Evolutionary conservation across 495 filamentous ascomycete species (phyloP).

Genomic region (Neurospora sp.): DNA sequence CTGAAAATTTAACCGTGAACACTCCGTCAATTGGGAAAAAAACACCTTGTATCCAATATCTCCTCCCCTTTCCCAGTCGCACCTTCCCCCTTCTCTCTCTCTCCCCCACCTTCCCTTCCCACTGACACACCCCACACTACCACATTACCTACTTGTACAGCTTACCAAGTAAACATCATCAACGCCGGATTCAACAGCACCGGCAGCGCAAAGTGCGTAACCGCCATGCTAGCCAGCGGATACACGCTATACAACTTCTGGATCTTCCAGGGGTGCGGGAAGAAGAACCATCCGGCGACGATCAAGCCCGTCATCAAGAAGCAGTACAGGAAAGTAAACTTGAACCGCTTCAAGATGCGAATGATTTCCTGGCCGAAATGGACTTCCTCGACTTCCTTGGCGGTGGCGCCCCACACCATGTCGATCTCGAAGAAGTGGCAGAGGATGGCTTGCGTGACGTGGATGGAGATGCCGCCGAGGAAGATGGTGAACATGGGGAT

Average conservation of each 20-base stretch:
- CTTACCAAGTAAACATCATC: constrained; percentile 57
- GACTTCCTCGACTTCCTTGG: constrained; percentile 51
- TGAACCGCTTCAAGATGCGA: constrained; percentile 47
- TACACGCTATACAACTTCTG: constrained; percentile 47
- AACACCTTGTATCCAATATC: neutral
- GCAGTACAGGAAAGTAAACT: constrained; percentile 48
- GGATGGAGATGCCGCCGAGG: constrained; percentile 55
- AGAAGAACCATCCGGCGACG: constrained; percentile 30
- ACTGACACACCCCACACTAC: constrained; percentile 1
- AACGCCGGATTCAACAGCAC: constrained; percentile 53
- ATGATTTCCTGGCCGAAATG: constrained; percentile 52
- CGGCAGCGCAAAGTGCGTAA: constrained; percentile 48
- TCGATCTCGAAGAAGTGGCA: constrained; percentile 53
- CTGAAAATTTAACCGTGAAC: neutral
- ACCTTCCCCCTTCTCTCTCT: neutral
- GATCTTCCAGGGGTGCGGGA: constrained; percentile 48
- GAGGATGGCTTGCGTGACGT: constrained; percentile 49
- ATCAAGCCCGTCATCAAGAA: constrained; percentile 37
- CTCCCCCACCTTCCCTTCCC: neutral
- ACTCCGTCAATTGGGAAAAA: neutral
- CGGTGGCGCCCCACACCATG: constrained; percentile 54
- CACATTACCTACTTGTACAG: constrained; percentile 1
- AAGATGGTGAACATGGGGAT: constrained; percentile 51
- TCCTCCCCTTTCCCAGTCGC: neutral
- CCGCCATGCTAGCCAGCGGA: constrained; percentile 43